Evolutionary conservation across 179 eudicot species (phyloP), one percentile per base, ranked within the genome.

Genomic region (Corrigiola litoralis): DNA sequence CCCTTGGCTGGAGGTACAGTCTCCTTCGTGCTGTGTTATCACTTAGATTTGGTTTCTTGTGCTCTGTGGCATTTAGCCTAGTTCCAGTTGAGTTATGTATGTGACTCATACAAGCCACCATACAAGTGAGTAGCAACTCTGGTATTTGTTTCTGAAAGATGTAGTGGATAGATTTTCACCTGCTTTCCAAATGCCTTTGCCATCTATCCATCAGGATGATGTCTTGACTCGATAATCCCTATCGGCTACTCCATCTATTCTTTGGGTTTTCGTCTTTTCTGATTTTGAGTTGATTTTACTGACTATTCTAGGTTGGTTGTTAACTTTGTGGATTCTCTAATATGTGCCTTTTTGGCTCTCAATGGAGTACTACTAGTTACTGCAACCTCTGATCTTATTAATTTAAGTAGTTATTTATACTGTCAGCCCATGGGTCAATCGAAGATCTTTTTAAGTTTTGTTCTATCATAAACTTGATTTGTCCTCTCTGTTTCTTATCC

Each of bases 1-100:
- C 66, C 63, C 81, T 58, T 89, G 96, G 96, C 74, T 89, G 52
- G 96, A 89, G 96, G 96, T 67, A 70, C 46, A 47, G 31, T 68
- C 31, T 42, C 55, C 46, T 54, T 65, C n/a, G 9, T 59, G 23
- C 46, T 40, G 62, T 14, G 20, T 52, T 54, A 25, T 51, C 36
- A 5, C 23, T 28, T 8, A 47, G 20, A 1, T 41, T 31, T 40
- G 6, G 6, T 68, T 38, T 20, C 27, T 46, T n/a, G 7, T 20
- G 58, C 50, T n/a, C 17, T 44, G 12, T 6, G 42, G 27, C 66
- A 68, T 59, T 57, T 18, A 37, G 17, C 14, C 6, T 60, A 55
- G 14, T 38, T 53, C 48, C 50, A n/a, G 45, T 5, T 29, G 20
- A 33, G 24, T 21, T 21, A 40, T 47, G 31, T 21, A 12, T 51